Evolutionary conservation across 495 filamentous ascomycete species (phyloP).

Genomic region (Articulospora tetracladia): DNA sequence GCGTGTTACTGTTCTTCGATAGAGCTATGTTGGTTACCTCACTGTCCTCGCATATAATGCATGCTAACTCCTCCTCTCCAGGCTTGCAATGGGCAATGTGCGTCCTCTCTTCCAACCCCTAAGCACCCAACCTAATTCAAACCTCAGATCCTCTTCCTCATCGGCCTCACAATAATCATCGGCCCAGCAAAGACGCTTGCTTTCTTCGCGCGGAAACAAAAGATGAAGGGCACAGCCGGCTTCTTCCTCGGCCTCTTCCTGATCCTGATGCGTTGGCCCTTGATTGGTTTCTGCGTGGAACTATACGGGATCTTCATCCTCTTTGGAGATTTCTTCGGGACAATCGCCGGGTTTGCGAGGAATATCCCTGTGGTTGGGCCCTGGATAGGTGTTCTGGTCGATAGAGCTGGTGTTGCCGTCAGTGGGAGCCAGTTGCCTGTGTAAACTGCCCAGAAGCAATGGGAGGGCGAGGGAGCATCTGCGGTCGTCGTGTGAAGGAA

Average conservation of each 20-base stretch:
- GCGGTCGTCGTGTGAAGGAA: slow-evolving; percentile 11
- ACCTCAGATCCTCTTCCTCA: slow-evolving; percentile 81
- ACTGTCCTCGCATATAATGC: not conserved
- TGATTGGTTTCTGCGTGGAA: slow-evolving; percentile 87
- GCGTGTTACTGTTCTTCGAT: slow-evolving; percentile 95
- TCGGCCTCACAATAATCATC: slow-evolving; percentile 92
- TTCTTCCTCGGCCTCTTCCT: slow-evolving; percentile 81
- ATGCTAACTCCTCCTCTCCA: slow-evolving; percentile 30
- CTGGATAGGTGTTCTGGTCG: slow-evolving; percentile 66
- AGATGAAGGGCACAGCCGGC: slow-evolving; percentile 85
- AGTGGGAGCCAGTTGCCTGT: not conserved
- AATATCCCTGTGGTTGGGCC: slow-evolving; percentile 84
- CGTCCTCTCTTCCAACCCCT: slow-evolving; percentile 18
- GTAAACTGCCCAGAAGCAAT: slow-evolving; percentile 21
- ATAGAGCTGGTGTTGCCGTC: slow-evolving; percentile 50
- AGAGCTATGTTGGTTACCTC: slow-evolving; percentile 68
- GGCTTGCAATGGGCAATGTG: slow-evolving; percentile 80
- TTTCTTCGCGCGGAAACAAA: slow-evolving; percentile 93
- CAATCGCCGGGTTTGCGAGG: slow-evolving; percentile 79
- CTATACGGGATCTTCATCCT: slow-evolving; percentile 88
- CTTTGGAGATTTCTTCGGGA: slow-evolving; percentile 95
- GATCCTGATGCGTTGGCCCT: slow-evolving; percentile 83
- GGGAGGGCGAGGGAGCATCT: slow-evolving; percentile 18
- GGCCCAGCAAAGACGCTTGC: slow-evolving; percentile 83
- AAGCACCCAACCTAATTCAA: slow-evolving; percentile 27